Base-by-base conservation (phyloP, 1,139 yeast species). In the Suhomyces coccinellae region DNA sequence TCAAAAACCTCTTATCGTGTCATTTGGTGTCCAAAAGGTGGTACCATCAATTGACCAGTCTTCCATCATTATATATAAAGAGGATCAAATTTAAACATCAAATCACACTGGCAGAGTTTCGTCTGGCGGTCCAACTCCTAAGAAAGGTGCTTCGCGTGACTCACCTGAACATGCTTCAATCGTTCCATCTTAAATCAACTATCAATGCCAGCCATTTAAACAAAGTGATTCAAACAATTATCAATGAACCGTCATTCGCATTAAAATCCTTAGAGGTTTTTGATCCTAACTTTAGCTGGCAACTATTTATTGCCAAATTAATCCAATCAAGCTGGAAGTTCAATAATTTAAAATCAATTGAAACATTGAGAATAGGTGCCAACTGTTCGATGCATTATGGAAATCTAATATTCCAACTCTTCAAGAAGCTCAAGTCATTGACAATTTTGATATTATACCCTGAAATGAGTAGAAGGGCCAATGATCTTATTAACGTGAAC, bases 1-100 rank as follows among this genome's bases (percentile, higher is more conserved):
- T 64, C 15, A 55, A 47, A 17, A 42, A 51, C 3, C 33, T 68
- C 1, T 53, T 69, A 3, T 33, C 46, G 3, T 67, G 71, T 40
- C 75, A 63, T 47, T 44, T 60, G 29, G 77, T 73, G 14, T 57
- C 64, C 38, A 63, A 58, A 47, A 36, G 31, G 7, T 73, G 79
- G 79, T 65, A 69, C 48, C 29, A 41, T 3, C 43, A 54, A 1
- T 56, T 73, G 11, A 56, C 57, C 2, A 42, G 46, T 2, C 50
- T 73, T 3, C 71, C 72, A 0, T 33, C 52, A 8, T 51, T 73
- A 20, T 73, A 66, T 47, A 38, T 47, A 3, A 41, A 47, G 9
- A 49, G 53, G 3, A 50, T 69, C 30, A 49, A 48, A 13, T 62
- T 71, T 42, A 69, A 65, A 44, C 49, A 49, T 12, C 57, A 55